These are phyloP conservation scores for Lachancea nothofagi DNA, from an alignment of 805 yeast species.

Conservation along the genomic window DNA sequence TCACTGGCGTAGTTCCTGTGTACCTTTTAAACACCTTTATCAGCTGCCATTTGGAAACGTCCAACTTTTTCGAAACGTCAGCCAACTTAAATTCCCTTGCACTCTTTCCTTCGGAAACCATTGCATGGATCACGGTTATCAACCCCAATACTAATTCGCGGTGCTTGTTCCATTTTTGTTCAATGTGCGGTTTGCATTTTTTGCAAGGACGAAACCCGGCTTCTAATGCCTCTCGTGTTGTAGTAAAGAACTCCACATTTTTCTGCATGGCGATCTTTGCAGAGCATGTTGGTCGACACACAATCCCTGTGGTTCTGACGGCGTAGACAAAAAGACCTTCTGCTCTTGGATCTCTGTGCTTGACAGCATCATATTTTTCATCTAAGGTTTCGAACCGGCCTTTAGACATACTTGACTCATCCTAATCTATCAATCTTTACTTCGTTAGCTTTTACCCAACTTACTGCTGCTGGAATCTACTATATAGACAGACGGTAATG, in stretches of 20 bases:
- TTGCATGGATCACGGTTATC: not conserved
- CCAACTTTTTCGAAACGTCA: not conserved
- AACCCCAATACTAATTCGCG: not conserved
- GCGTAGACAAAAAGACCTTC: not conserved
- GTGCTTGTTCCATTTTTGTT: not conserved
- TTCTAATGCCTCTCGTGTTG: not conserved
- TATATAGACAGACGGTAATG: no score
- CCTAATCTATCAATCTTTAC: no score
- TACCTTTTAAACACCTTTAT: slow-evolving; percentile 1
- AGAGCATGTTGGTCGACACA: slow-evolving; percentile 3
- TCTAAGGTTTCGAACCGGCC: not conserved
- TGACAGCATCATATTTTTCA: not conserved
- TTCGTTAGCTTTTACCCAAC: no score
- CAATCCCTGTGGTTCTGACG: not conserved
- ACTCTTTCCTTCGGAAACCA: not conserved
- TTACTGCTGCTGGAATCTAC: no score
- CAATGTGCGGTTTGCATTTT: not conserved
- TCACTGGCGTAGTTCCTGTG: slow-evolving; percentile 1
- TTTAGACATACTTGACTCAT: not conserved
- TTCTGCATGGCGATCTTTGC: not conserved
- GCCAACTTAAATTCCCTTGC: not conserved
- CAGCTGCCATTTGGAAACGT: slow-evolving; percentile 1
- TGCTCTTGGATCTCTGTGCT: not conserved
- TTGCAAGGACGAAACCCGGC: not conserved
- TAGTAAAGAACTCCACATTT: not conserved